phyloP scores from a whole-genome alignment of 176 grass and related monocot genomes.

The Puccinellia tenuiflora region DNA sequence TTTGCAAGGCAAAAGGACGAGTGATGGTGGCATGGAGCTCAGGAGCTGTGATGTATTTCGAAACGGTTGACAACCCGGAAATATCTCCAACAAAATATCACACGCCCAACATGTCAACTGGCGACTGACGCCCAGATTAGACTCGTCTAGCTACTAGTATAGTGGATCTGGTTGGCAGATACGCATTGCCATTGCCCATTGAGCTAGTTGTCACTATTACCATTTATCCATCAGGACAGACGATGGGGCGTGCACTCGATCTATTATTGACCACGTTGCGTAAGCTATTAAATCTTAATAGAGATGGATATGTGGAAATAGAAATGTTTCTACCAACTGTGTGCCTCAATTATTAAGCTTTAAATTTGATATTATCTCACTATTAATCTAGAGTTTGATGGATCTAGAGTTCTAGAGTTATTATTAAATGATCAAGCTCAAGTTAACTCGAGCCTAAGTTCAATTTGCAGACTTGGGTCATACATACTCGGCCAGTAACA shows the following conservation, averaged over 20 bases:
- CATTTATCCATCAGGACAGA: background rate
- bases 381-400: background rate
- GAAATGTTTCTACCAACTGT: background rate
- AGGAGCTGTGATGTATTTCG: background rate
- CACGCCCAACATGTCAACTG: background rate
- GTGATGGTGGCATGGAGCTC: no score
- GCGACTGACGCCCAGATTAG: no score
- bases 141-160: background rate
- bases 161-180: background rate
- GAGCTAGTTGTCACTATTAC: background rate
- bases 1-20: no score
- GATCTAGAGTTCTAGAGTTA: background rate
- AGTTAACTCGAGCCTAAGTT: background rate
- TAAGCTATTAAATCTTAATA: background rate
- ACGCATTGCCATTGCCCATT: background rate
- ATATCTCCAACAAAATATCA: background rate
- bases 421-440: background rate
- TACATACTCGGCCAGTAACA: no score
- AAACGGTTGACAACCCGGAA: background rate
- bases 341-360: background rate
- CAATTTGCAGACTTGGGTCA: background rate
- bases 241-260: background rate
- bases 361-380: background rate
- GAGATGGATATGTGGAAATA: background rate
- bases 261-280: background rate